Evolutionary conservation across 202 grass and related monocot species (phyloP), one percentile per base, ranked within the genome.

Genomic region (Zizania palustris): DNA sequence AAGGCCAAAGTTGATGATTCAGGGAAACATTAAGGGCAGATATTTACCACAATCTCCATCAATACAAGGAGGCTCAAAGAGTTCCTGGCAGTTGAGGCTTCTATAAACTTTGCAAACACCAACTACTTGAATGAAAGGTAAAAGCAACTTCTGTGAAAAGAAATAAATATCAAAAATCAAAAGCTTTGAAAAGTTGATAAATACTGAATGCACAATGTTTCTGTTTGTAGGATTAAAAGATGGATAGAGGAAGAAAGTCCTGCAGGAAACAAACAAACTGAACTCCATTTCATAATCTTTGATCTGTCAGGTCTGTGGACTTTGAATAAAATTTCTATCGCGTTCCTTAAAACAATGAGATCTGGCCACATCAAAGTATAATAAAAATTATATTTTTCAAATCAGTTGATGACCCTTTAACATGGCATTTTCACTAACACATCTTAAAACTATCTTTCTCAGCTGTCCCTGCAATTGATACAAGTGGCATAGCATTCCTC

Each of bases 111-210:
- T 62, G 73, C 89, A 71, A 98, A 98, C 57, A 90, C 83, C 18
- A 98, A 88, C 66, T 98, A 98, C 42, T 71, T 98, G 20, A 94
- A 85, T 65, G 95, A 98, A 85, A 98, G 95, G 95, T 94, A 83
- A 83, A 42, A 69, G 0, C 12, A 74, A 78, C 6, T 82, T 19
- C 28, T 53, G 44, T 1, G 39, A 46, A 3, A 71, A 7, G 1
- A 74, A 22, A 20, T 6, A 40, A 64, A 48, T 72, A 43, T 50
- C 13, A 19, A 39, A 56, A 56, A 35, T 20, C 12, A 22, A 59
- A 28, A 1, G n/a, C 8, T 11, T 0, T 4, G n/a, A 83, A 46
- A 81, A 18, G 1, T 49, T 63, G 34, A 37, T 45, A 71, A 15
- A 44, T 55, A 45, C 70, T 0, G 28, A 0, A 3, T 45, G 0